Conservation (phyloP, 345 rosid species). For the Melastoma malabathricum region DNA sequence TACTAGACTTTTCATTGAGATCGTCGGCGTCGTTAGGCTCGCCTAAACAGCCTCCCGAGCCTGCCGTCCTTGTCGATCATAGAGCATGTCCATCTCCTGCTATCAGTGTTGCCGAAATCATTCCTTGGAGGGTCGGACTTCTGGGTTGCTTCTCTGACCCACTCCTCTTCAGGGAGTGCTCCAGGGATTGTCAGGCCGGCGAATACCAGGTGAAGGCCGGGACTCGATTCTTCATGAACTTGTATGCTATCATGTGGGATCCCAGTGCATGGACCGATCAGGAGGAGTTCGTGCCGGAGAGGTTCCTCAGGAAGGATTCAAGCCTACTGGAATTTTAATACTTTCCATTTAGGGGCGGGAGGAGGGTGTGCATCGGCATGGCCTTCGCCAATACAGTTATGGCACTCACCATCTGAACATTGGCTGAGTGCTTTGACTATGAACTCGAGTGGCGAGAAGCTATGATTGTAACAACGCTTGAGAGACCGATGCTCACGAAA, state of each 20-base stretch:
- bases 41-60: slow-evolving; percentile 20
- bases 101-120: slow-evolving; percentile 22
- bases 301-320: slow-evolving; percentile 19
- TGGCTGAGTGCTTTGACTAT: slow-evolving; percentile 27
- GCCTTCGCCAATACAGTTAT: slow-evolving; percentile 15
- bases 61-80: slow-evolving; percentile 33
- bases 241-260: slow-evolving; percentile 36
- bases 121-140: slow-evolving; percentile 37
- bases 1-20: background rate
- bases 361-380: slow-evolving; percentile 25
- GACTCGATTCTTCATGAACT: slow-evolving; percentile 28
- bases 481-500: too few species aligned
- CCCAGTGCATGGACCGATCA: slow-evolving; percentile 25
- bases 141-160: slow-evolving; percentile 33
- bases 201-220: slow-evolving; percentile 22
- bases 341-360: slow-evolving; percentile 24
- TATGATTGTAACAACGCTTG: too few species aligned
- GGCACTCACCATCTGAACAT: slow-evolving; percentile 13
- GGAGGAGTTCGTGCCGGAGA: slow-evolving; percentile 31
- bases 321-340: slow-evolving; percentile 18
- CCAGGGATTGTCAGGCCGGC: slow-evolving; percentile 24
- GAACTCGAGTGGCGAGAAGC: slow-evolving; percentile 6
- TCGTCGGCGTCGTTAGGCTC: background rate
- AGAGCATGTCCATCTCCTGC: slow-evolving; percentile 37
- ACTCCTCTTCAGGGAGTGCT: slow-evolving; percentile 36